A percentile compares a stretch with the other conserved stretches of the same genome.
phyloP scores from a whole-genome alignment of 2,329 filamentous ascomycete genomes.

The Alternaria hordeiaustralica region DNA sequence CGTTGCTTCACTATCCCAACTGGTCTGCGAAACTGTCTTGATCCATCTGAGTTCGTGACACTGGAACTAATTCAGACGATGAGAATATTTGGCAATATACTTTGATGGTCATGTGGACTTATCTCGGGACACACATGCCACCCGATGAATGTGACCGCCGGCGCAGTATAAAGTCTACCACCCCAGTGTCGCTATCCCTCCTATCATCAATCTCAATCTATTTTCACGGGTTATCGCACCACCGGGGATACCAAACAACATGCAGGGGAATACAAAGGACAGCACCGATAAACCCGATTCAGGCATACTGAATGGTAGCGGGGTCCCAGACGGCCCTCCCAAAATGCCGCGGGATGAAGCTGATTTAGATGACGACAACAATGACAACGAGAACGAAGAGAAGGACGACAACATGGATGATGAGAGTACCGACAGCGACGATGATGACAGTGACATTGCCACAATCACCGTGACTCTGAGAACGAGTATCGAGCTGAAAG shows the following conservation, averaged over 20 bases:
- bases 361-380: neutral
- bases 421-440: neutral
- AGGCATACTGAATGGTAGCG: neutral
- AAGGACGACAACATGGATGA: neutral
- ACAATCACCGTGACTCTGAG: neutral
- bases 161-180: neutral
- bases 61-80: neutral
- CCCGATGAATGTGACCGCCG: neutral
- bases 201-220: neutral
- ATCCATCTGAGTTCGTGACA: no score
- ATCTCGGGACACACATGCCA: neutral
- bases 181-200: neutral
- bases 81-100: neutral
- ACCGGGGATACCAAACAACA: neutral
- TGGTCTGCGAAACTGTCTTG: no score
- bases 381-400: neutral
- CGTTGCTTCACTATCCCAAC: no score
- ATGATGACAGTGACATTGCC: neutral
- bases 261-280: neutral
- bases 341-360: neutral
- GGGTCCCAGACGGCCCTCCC: neutral
- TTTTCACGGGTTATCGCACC: neutral
- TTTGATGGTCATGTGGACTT: neutral
- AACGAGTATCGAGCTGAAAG: neutral
- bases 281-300: neutral